Base-by-base conservation (phyloP, 2,329 filamentous ascomycete genomes). In the Cercospora sp. region DNA sequence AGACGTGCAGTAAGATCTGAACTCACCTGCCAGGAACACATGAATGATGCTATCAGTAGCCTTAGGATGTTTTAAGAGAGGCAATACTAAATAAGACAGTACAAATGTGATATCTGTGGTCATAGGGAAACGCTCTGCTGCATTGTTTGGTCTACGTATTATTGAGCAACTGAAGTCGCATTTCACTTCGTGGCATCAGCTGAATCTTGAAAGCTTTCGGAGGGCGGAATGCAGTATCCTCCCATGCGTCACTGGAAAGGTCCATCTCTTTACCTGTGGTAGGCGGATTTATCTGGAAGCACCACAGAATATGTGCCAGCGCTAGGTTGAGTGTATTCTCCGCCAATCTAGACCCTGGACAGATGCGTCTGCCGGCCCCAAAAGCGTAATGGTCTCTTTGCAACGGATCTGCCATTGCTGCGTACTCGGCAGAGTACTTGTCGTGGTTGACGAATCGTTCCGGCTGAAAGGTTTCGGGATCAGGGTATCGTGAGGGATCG, bases 381-480 rank as follows among this genome's bases (percentile, higher is more conserved):
- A 68, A 70, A 8, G 66, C 57, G 13, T 23, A 57, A 28, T 70
- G 63, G 2, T 64, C 68, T 31, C 63, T 60, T 26, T 66, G 66
- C 9, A 12, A 10, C 7, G 68, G 68, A 20, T 64, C 45, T 18
- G 63, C 18, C 16, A 13, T 20, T 33, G 18, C 16, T 23, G 20
- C 59, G 16, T 62, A 45, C n/a, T 45, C 16, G 9, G 39, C 63
- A n/a, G 45, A 48, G 20, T 48, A 48, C 45, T 48, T 48, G 18
- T 12, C 18, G 45, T 48, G 45, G 4, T 48, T 36, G 12, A 67
- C 12, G 28, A 68, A 70, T 4, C 68, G n/a, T 51, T 66, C 66
- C 3, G 68, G 68, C 3, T 26, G 36, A 30, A 68, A 70, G 8
- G 28, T 20, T 13, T 68, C 66, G 2, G 63, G 68, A 16, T 60